Evolutionary conservation across 2,329 filamentous ascomycete genomes (phyloP).

Genomic region (Penicillium decumbens): DNA sequence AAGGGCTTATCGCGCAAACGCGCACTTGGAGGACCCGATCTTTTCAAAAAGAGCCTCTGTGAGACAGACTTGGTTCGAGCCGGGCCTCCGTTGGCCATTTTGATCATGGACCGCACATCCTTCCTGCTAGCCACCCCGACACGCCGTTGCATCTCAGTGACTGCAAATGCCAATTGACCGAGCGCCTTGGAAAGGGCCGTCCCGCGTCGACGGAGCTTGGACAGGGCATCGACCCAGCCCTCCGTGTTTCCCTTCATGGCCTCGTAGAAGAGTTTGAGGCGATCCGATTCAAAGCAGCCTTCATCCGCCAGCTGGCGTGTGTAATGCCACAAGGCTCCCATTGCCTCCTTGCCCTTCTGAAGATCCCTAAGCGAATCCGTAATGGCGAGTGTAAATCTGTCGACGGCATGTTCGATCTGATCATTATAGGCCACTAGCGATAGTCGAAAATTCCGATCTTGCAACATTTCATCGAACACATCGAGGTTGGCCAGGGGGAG

Average conservation of each 20-base stretch:
- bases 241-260: conserved; percentile 92
- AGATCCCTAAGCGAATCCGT: conserved; percentile 76
- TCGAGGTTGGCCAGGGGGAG: conserved; percentile 76
- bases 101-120: conserved; percentile 37
- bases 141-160: conserved; percentile 79
- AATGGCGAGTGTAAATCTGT: conserved; percentile 70
- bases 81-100: conserved; percentile 5
- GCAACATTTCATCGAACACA: conserved; percentile 81
- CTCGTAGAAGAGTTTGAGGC: conserved; percentile 69
- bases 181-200: conserved; percentile 66
- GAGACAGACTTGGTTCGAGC: conserved; percentile 22
- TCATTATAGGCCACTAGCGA: conserved; percentile 84
- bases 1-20: conserved; percentile 28
- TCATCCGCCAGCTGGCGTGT: conserved; percentile 62
- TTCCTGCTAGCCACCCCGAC: conserved; percentile 78
- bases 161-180: conserved; percentile 67
- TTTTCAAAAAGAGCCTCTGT: conserved; percentile 24
- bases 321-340: conserved; percentile 71
- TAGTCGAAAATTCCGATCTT: conserved; percentile 74
- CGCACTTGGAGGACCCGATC: conserved; percentile 3
- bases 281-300: conserved; percentile 54
- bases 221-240: conserved; percentile 79
- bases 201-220: conserved; percentile 68
- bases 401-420: conserved; percentile 82
- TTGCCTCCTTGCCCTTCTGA: conserved; percentile 69